Percentiles rank a stretch among this genome's conserved stretches.
These are phyloP conservation scores for Penicillium palitans DNA, from an alignment of 2,329 filamentous ascomycete species.

Conservation along the genomic window DNA sequence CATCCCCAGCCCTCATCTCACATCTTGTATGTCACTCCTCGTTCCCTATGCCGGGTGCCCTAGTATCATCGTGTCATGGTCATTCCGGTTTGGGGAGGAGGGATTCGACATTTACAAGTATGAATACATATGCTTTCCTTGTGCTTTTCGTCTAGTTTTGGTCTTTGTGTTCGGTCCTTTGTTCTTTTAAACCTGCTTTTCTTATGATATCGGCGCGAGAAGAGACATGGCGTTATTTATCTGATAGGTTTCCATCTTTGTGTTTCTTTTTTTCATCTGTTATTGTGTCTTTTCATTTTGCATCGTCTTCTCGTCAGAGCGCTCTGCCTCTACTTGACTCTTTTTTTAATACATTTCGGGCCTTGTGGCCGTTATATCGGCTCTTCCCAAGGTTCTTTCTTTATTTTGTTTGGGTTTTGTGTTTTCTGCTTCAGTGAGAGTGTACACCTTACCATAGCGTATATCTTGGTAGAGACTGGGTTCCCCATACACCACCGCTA, in stretches of 20 bases:
- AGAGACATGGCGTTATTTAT: slow-evolving; percentile 13
- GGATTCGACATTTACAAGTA: slow-evolving; percentile 14
- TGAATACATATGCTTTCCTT: slow-evolving; percentile 18
- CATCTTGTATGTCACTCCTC: slow-evolving; percentile 1
- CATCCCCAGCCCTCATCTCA: neutral
- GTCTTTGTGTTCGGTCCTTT: slow-evolving; percentile 4
- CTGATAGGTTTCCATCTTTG: slow-evolving; percentile 8
- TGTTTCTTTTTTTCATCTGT: slow-evolving; percentile 2
- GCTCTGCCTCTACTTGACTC: slow-evolving; percentile 4
- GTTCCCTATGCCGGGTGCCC: neutral
- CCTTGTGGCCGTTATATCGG: slow-evolving; percentile 9
- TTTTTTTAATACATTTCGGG: slow-evolving; percentile 12
- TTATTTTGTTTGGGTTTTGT: neutral
- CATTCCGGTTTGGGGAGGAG: neutral
- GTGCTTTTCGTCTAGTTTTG: slow-evolving; percentile 5
- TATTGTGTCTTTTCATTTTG: slow-evolving; percentile 2
- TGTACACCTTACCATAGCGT: neutral
- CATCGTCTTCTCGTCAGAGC: slow-evolving; percentile 10
- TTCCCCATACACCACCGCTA: neutral
- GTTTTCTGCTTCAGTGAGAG: neutral
- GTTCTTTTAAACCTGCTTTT: slow-evolving; percentile 1
- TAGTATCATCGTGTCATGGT: neutral
- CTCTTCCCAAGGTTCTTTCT: neutral
- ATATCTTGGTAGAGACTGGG: neutral
- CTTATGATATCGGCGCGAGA: slow-evolving; percentile 24